Evolutionary conservation across 2,329 filamentous ascomycete genomes (phyloP), one percentile per base, ranked within the genome.

Genomic region (Colletotrichum lini): DNA sequence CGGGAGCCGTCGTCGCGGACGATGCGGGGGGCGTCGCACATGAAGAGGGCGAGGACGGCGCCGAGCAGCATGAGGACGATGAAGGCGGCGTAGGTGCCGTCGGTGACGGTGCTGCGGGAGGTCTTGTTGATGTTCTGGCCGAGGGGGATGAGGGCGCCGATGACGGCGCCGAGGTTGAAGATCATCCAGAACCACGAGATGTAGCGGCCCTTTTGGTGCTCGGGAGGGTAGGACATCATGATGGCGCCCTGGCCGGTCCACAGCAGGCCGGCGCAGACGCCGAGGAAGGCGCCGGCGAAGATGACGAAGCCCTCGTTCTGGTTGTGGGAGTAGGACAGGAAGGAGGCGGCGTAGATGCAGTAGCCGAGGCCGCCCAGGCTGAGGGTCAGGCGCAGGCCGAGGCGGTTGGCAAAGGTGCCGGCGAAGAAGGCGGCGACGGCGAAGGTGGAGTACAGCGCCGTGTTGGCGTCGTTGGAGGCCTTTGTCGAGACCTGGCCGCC

Each of bases 181-280:
- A 98, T 97, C 80, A 95, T 91, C 95, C 95, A 98, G 84, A 98
- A 98, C 84, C 91, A 91, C 72, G 93, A 93, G 80, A 98, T 97
- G 81, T 95, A 98, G 71, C 92, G 91, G 54, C 95, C 95, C 86
- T 98, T 98, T 74, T 90, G 89, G 44, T 89, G 82, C 82, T 98
- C 95, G 23, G 89, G 86, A 2, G 95, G 95, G 80, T 98, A 98
- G 50, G 93, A 91, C 90, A 97, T 96, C 92, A 96, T 95, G 78
- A 96, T 94, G 70, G 93, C 91, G 71, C 94, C 93, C 82, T 96
- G 93, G 1, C 92, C 94, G 44, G 92, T 92, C 94, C 94, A 96
- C 47, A 96, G 86, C 49, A 96, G 86, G 78, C 92, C 93, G 57
- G 94, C 94, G 78, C 93, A 95, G 68, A 94, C 84, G 81, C 94